These are phyloP conservation scores for Flagelloscypha sp. DNA, from an alignment of 768 basidiomycete species.

Conservation along the genomic window DNA sequence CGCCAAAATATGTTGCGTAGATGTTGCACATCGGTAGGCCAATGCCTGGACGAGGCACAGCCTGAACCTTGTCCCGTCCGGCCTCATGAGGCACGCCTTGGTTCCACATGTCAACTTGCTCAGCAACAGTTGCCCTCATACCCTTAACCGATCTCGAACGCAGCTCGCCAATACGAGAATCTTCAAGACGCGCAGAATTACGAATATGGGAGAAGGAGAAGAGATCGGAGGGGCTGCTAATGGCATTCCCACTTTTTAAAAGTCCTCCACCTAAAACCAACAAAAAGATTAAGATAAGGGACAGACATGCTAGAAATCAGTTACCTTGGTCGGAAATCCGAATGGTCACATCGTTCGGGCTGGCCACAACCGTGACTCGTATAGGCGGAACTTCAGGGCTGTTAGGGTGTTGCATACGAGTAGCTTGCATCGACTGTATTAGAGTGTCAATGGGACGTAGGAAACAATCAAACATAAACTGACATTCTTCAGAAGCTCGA, in stretches of 20 bases:
- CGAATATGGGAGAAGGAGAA: conserved; percentile 87
- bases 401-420: conserved; percentile 39
- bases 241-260: conserved; percentile 31
- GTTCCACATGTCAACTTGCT: conserved; percentile 57
- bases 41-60: conserved; percentile 62
- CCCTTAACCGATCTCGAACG: conserved; percentile 55
- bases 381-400: conserved; percentile 49
- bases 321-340: conserved; percentile 89
- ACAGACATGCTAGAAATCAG: background rate
- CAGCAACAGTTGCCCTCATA: conserved; percentile 69
- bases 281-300: background rate
- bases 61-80: conserved; percentile 27
- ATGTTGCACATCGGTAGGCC: conserved; percentile 88
- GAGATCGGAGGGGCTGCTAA: conserved; percentile 63
- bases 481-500: conserved; percentile 87
- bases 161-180: conserved; percentile 59
- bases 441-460: conserved; percentile 3
- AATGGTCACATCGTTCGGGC: conserved; percentile 64
- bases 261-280: conserved; percentile 61
- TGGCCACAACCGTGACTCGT: conserved; percentile 66
- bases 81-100: conserved; percentile 15
- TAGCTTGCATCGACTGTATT: conserved; percentile 67
- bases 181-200: conserved; percentile 61
- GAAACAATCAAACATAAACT: conserved; percentile 16
- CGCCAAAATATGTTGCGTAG: conserved; percentile 81